Evolutionary conservation across 306 rosid species (phyloP).

Genomic region (Cucumis sativus): Cucumber_9930_V3 NC_026655.2:21591501-21592000

Average conservation of each 20-base stretch:
- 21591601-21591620: neutral
- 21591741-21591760: neutral
- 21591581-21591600: neutral
- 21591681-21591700: neutral
- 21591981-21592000: constrained; percentile 1
- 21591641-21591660: neutral
- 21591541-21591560: neutral
- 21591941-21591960: neutral
- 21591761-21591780: neutral
- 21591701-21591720: neutral
- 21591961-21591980: neutral
- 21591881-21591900: neutral
- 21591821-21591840: neutral
- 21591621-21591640: neutral
- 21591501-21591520: constrained; percentile 22
- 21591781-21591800: neutral
- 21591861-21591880: neutral
- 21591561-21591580: neutral
- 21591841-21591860: neutral
- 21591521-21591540: neutral
- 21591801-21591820: neutral
- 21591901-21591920: neutral
- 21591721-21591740: neutral
- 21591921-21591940: neutral
- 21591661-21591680: neutral